Base-by-base conservation (phyloP, 1,284 basidiomycete species). In the Malassezia caprae region DNA sequence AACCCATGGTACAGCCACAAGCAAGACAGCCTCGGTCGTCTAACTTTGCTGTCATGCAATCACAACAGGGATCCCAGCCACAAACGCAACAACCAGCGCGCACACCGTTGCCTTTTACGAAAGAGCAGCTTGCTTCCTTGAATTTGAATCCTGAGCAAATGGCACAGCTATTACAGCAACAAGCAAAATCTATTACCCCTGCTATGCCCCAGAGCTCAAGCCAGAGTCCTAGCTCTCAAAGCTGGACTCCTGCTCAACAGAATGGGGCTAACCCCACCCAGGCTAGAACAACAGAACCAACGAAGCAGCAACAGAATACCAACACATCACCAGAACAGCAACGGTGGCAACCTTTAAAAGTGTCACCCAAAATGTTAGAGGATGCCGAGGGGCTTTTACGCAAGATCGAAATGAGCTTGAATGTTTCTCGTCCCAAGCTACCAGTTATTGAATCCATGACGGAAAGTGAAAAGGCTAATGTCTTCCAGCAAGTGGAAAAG, bases 391-490 rank as follows among this genome's bases (percentile, higher is more conserved):
- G 49, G 8, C 59, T 62, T 27, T 31, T 58, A 12, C 28, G 34
- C 19, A 42, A 37, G 23, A 27, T 51, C 28, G 48, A 59, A 28
- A 12, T 44, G 27, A 43, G 39, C n/a, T 35, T 46, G 3, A 24
- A 32, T 4, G 7, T 32, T 13, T 43, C 40, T 8, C 31, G 58
- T 42, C 58, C 68, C 0, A 57, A 62, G 21, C 28, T 72, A 37
- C 65, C 67, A n/a, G 58, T 69, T 49, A 67, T 70, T 30, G 55
- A 59, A 37, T 60, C 58, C 61, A 66, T 72, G 39, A 54, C 64
- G 15, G 68, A 72, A 41, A 56, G 60, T 32, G 68, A 72, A 45
- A 54, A 62, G 13, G 53, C 63, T 21, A 60, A 63, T 49, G 65
- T 72, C 7, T 48, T 72, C 34, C 60, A 64, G 17, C 64, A 72